These are phyloP conservation scores for Fraxinus sp. DNA, from an alignment of 305 asterid species.

Conservation along the genomic window DNA sequence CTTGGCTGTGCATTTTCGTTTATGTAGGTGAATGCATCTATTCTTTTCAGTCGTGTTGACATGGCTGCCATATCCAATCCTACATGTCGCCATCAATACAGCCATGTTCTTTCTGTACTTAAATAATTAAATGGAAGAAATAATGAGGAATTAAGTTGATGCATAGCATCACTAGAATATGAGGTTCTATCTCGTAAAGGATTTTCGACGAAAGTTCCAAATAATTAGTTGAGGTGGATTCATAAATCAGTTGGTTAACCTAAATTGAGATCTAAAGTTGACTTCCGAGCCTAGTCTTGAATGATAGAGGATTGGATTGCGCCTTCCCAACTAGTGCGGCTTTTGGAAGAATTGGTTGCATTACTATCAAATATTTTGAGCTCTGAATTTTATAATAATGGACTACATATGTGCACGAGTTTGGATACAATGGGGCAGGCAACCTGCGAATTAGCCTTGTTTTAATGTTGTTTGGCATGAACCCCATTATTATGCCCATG, in stretches of 20 bases:
- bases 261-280: not conserved
- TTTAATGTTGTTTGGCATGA: not conserved
- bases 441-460: not conserved
- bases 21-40: not conserved
- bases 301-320: not conserved
- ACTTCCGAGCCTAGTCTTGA: not conserved
- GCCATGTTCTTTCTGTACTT: not conserved
- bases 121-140: not conserved
- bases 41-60: not conserved
- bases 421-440: not conserved
- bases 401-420: not conserved
- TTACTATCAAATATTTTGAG: not conserved
- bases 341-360: not conserved
- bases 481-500: not conserved
- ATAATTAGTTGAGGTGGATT: not conserved
- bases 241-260: not conserved
- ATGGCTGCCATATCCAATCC: not conserved
- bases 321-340: not conserved
- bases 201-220: not conserved
- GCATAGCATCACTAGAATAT: not conserved
- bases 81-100: not conserved
- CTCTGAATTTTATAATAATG: not conserved
- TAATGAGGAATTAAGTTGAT: not conserved
- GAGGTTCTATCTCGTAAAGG: not conserved
- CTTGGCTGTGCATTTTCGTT: slow-evolving; percentile 21